phyloP scores from a whole-genome alignment of 169 alveolate species.

The Cryptosporidium sp. region DNA sequence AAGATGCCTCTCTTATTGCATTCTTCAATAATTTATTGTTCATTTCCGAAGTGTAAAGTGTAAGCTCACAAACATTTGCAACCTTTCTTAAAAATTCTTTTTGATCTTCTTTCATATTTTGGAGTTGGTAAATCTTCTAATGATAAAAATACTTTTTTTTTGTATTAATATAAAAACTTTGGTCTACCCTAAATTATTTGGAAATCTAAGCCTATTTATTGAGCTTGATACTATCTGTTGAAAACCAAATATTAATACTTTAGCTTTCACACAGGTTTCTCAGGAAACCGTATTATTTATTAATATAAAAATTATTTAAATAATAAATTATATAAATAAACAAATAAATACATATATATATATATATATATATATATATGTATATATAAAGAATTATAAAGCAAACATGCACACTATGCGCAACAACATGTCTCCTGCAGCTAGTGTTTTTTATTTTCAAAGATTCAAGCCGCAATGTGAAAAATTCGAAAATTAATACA shows the following conservation, averaged over 20 bases:
- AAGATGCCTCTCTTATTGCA: conserved; percentile 55
- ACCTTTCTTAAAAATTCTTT: conserved; percentile 42
- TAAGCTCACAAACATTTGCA: conserved; percentile 63
- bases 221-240: not conserved
- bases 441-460: not conserved
- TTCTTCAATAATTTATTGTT: conserved; percentile 36
- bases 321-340: too few species aligned
- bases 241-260: not conserved
- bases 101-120: conserved; percentile 52
- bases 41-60: conserved; percentile 71
- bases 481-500: not conserved
- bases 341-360: not conserved
- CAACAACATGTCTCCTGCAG: conserved; percentile 1
- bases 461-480: conserved; percentile 10
- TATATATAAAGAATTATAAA: not conserved
- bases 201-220: not conserved
- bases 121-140: not conserved
- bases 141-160: not conserved
- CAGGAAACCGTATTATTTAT: conserved; percentile 2
- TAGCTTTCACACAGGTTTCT: conserved; percentile 17
- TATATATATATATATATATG: not conserved
- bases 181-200: not conserved
- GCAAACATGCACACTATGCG: conserved; percentile 76
- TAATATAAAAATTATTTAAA: not conserved
- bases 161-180: not conserved